Evolutionary conservation across 2,329 filamentous ascomycete species (phyloP).

Genomic region (Epicoccum nigrum): DNA sequence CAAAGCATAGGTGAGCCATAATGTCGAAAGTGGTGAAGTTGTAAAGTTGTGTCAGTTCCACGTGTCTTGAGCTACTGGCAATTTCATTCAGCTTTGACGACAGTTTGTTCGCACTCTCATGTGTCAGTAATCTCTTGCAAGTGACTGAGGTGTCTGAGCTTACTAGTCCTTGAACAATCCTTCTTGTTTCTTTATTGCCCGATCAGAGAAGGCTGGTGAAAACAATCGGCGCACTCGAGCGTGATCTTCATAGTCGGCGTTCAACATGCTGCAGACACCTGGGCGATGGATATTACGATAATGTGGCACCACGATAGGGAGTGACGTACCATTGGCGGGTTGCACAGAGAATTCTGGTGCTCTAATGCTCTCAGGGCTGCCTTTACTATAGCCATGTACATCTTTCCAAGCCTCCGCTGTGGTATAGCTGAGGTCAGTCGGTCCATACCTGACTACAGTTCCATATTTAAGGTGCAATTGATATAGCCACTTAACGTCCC

Average conservation of each 20-base stretch:
- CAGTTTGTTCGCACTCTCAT: not conserved
- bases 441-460: conserved; percentile 18
- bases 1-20: conserved; percentile 57
- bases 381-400: conserved; percentile 15
- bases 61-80: conserved; percentile 40
- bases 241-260: conserved; percentile 7
- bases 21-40: conserved; percentile 26
- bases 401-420: conserved; percentile 18
- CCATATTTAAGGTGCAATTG: conserved; percentile 20
- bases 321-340: not conserved
- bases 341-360: not conserved
- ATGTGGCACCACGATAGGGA: not conserved
- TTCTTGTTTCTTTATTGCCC: conserved; percentile 44
- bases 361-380: not conserved
- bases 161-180: conserved; percentile 44
- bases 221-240: conserved; percentile 23
- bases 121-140: not conserved
- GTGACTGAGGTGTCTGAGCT: conserved; percentile 11
- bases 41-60: conserved; percentile 32
- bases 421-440: conserved; percentile 18
- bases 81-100: conserved; percentile 19
- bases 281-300: not conserved
- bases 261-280: not conserved
- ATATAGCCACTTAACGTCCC: conserved; percentile 1
- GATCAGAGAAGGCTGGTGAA: conserved; percentile 45